Evolutionary conservation across 1,284 basidiomycete species (phyloP), one percentile per base, ranked within the genome.

Genomic region (Malassezia japonica): DNA sequence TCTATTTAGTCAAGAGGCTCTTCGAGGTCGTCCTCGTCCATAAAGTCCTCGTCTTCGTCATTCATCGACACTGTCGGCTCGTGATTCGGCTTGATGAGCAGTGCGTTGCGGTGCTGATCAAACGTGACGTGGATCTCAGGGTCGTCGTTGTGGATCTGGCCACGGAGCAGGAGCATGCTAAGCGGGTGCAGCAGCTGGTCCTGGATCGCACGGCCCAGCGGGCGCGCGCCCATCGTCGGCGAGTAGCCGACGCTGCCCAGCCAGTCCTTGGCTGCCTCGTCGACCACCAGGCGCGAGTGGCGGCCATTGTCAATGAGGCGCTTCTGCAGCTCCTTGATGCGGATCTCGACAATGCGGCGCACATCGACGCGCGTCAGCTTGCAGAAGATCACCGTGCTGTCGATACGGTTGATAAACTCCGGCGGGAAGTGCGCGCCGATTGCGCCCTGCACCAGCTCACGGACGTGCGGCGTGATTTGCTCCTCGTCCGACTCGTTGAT

Each of bases 181-280:
- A 98, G 77, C 8, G 92, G 92, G 74, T 94, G 91, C 63, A 98
- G 79, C 40, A 98, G 78, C 72, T 96, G 88, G 66, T 81, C 83
- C 75, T 95, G 90, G 65, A 99, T 94, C 7, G 86, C 81, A 35
- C 91, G 81, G 69, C 88, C 86, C 59, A 98, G 80, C 2, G 92
- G 92, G 47, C 92, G 82, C 48, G 91, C 92, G 40, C 63, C 65
- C 60, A 70, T 65, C 57, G 55, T 61, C 1, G 73, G 71, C 48
- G 62, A 67, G 56, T 72, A 96, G 0, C 91, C 61, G 20, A 60
- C 56, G 37, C 61, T 54, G 35, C 64, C 60, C 40, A 96, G 81
- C 76, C 86, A 92, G 48, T 84, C 80, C 75, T 86, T 87, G 48
- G 86, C 83, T 18, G 78, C 81, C 3, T 80, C 77, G 70, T 91